These are phyloP conservation scores for Escallonia herrerae DNA, from an alignment of 129 eudicot genomes.

Conservation along the genomic window DNA sequence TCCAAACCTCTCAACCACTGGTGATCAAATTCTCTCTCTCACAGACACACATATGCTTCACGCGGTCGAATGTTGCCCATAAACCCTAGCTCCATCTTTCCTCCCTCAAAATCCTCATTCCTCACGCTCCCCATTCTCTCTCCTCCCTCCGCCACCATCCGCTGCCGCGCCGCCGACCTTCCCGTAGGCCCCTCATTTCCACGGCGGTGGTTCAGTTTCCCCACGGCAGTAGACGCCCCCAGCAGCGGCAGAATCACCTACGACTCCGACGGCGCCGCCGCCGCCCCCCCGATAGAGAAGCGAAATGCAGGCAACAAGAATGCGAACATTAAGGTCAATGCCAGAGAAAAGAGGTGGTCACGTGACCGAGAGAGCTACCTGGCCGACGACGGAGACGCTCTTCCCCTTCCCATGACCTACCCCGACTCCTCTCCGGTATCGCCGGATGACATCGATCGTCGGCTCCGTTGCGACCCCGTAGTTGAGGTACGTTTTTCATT, in stretches of 20 bases:
- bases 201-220: conserved; percentile 31
- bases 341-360: conserved; percentile 84
- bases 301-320: conserved; percentile 16
- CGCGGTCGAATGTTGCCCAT: conserved; percentile 50
- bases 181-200: conserved; percentile 24
- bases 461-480: conserved; percentile 72
- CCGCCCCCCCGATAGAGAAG: conserved; percentile 18
- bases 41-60: conserved; percentile 10
- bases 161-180: conserved; percentile 45
- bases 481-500: conserved; percentile 37
- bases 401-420: conserved; percentile 89
- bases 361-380: conserved; percentile 78
- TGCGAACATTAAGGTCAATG: conserved; percentile 36
- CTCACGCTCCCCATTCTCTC: conserved; percentile 18
- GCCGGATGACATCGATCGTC: conserved; percentile 53
- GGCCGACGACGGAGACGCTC: conserved; percentile 58
- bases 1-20: not conserved
- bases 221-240: conserved; percentile 25
- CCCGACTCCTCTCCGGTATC: conserved; percentile 72
- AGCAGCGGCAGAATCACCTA: conserved; percentile 16
- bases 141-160: conserved; percentile 29
- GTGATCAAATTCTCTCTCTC: not conserved
- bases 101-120: conserved; percentile 22
- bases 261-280: conserved; percentile 24
- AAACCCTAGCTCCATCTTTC: conserved; percentile 49